These are phyloP conservation scores for Pichia nanzhaoensis DNA, from an alignment of 805 yeast genomes.

Conservation along the genomic window DNA sequence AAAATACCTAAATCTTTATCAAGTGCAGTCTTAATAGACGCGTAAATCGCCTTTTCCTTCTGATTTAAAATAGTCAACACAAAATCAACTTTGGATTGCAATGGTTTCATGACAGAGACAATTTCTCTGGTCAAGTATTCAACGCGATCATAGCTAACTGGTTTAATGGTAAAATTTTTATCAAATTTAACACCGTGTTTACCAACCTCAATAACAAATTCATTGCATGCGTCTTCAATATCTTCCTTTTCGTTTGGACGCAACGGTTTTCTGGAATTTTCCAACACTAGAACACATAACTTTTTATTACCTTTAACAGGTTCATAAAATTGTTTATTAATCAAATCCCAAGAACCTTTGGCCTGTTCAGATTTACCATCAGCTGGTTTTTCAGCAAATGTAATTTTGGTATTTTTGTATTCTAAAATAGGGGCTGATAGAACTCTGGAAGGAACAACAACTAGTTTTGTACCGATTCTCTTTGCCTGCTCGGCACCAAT, in stretches of 20 bases:
- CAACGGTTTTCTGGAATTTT: conserved; percentile 14
- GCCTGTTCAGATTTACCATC: conserved; percentile 21
- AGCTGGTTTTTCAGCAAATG: conserved; percentile 17
- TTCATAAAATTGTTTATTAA: conserved; percentile 16
- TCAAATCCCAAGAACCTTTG: conserved; percentile 23
- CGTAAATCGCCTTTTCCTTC: conserved; percentile 21
- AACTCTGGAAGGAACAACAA: conserved; percentile 27
- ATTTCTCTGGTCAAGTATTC: conserved; percentile 12
- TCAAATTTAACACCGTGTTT: conserved; percentile 19
- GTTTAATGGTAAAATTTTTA: conserved; percentile 6
- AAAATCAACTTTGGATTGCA: conserved; percentile 18
- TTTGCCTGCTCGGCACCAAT: conserved; percentile 11
- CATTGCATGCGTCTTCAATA: conserved; percentile 15
- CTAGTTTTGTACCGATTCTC: conserved; percentile 19
- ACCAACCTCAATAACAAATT: conserved; percentile 15
- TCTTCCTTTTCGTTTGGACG: conserved; percentile 13
- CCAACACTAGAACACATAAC: conserved; percentile 15
- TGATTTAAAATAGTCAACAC: conserved; percentile 22
- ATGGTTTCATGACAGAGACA: conserved; percentile 13
- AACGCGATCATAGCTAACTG: conserved; percentile 10
- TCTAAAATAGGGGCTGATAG: conserved; percentile 19
- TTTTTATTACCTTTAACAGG: conserved; percentile 15
- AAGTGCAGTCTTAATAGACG: conserved; percentile 23
- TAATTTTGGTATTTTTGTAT: conserved; percentile 15
- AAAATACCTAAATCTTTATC: conserved; percentile 26